Evolutionary conservation across 129 eudicot genomes (phyloP).

Genomic region (Chrysanthemum seticuspe): DNA sequence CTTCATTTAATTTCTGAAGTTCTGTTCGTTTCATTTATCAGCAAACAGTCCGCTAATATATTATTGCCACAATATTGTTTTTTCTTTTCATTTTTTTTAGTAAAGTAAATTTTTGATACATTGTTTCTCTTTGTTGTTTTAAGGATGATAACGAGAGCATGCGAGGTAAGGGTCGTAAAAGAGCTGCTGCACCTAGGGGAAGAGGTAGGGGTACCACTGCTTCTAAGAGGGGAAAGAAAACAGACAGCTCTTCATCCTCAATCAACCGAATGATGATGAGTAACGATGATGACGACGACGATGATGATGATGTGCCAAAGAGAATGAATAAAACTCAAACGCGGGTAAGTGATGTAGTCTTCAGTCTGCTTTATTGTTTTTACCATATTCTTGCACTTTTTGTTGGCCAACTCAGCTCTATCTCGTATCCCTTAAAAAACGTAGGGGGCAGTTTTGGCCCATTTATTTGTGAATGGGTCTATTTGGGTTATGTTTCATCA

Average conservation of each 20-base stretch:
- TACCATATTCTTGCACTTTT: not conserved
- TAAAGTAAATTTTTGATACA: not conserved
- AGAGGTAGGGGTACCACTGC: constrained; percentile 72
- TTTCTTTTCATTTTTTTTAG: not conserved
- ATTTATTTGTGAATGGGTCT: not conserved
- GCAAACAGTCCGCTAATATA: not conserved
- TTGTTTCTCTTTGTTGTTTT: constrained; percentile 2
- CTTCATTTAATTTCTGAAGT: not conserved
- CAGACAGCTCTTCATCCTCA: constrained; percentile 69
- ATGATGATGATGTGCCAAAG: constrained; percentile 67
- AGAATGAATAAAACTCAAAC: constrained; percentile 55
- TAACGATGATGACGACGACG: constrained; percentile 69
- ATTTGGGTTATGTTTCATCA: not conserved
- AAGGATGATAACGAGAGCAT: constrained; percentile 59
- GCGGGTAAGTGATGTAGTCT: constrained; percentile 49
- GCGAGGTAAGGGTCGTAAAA: constrained; percentile 72
- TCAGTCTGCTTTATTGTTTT: not conserved
- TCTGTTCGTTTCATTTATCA: not conserved
- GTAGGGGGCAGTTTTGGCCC: not conserved
- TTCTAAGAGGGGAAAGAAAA: constrained; percentile 80
- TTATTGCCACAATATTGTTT: not conserved
- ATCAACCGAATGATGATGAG: constrained; percentile 57
- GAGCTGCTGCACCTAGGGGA: constrained; percentile 85
- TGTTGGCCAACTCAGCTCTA: not conserved
- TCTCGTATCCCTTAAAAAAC: not conserved